phyloP scores from a whole-genome alignment of 2,329 filamentous ascomycete species.

The Microdochium paspali region DNA sequence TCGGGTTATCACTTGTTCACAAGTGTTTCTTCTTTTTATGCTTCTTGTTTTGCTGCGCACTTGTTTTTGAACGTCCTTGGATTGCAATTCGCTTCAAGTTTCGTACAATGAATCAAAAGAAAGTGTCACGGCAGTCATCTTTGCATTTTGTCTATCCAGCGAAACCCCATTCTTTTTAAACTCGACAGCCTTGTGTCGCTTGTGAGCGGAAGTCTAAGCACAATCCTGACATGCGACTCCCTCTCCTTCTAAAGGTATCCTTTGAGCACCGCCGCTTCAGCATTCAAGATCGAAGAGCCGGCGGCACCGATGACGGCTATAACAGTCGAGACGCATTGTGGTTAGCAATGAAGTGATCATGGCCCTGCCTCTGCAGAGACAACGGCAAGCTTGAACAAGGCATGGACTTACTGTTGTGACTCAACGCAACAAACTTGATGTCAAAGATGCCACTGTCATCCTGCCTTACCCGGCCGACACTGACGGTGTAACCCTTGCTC shows the following conservation, averaged over 20 bases:
- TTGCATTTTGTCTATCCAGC: background rate
- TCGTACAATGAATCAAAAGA: too few species aligned
- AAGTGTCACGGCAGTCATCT: too few species aligned
- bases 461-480: slow-evolving; percentile 77
- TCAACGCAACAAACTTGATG: slow-evolving; percentile 87
- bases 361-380: background rate
- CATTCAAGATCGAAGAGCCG: slow-evolving; percentile 92
- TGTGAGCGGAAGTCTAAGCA: too few species aligned
- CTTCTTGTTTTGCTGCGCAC: background rate
- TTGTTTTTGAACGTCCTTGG: too few species aligned
- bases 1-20: background rate
- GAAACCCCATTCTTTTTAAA: background rate
- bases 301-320: slow-evolving; percentile 84
- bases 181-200: too few species aligned
- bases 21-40: background rate
- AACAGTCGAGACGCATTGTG: slow-evolving; percentile 1
- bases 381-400: background rate
- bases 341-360: background rate
- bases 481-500: slow-evolving; percentile 79
- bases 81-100: too few species aligned
- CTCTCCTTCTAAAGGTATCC: slow-evolving; percentile 57
- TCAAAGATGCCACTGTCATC: slow-evolving; percentile 88
- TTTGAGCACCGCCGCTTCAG: slow-evolving; percentile 84
- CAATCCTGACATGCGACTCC: too few species aligned
- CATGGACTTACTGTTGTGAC: slow-evolving; percentile 56